Conservation (phyloP, 495 filamentous ascomycete species). For the Neurospora sp. region DNA sequence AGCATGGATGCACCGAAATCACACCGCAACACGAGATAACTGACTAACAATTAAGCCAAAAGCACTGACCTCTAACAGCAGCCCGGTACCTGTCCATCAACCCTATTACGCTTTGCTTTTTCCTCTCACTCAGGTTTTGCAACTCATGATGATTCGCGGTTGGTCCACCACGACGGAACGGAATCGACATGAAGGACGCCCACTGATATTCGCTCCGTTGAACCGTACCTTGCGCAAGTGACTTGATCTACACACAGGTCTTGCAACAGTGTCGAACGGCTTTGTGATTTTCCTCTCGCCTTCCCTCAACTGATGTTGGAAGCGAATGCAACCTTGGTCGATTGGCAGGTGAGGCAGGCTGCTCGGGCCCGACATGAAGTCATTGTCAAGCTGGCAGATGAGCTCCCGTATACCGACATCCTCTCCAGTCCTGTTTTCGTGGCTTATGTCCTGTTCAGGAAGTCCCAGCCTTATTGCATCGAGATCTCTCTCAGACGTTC, state of each 20-base stretch:
- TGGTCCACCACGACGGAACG: background rate
- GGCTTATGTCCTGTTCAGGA: background rate
- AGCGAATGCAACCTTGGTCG: background rate
- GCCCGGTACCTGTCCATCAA: background rate
- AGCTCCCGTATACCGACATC: background rate
- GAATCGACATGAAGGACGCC: background rate
- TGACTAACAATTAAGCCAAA: background rate
- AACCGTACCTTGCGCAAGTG: background rate
- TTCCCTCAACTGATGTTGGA: background rate
- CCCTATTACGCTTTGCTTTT: background rate
- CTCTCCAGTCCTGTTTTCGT: background rate
- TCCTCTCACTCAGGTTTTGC: background rate
- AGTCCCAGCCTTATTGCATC: background rate
- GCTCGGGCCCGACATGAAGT: background rate
- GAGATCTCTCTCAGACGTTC: background rate
- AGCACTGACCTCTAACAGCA: background rate
- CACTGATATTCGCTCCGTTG: background rate
- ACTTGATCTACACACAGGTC: background rate
- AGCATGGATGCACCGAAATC: background rate
- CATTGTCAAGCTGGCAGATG: background rate
- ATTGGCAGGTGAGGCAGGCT: background rate
- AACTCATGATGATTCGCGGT: background rate
- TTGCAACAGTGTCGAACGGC: background rate
- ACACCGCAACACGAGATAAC: background rate
- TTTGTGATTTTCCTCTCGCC: background rate